A percentile compares a stretch with the other conserved stretches of the same genome.
Conservation (phyloP, 177 flowering plant genomes). For the Tripterygium wilfordii region DNA sequence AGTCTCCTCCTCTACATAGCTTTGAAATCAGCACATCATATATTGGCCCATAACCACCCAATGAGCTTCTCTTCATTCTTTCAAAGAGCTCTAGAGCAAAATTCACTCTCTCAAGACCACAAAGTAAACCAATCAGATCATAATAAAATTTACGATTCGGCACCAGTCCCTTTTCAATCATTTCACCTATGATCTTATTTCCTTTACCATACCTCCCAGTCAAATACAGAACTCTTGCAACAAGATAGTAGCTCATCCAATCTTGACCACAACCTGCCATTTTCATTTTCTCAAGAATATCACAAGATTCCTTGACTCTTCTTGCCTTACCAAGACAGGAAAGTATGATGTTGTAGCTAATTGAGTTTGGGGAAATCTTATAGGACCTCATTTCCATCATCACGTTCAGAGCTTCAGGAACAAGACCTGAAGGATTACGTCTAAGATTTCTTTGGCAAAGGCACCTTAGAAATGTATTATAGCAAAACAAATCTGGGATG, state of each 20-base stretch:
- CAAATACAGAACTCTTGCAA: constrained; percentile 56
- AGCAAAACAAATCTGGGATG: constrained; percentile 44
- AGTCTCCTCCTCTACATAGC: constrained; percentile 64
- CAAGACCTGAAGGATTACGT: constrained; percentile 68
- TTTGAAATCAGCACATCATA: constrained; percentile 75
- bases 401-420: constrained; percentile 57
- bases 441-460: constrained; percentile 56
- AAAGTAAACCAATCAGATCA: constrained; percentile 64
- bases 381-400: constrained; percentile 69
- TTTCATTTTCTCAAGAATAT: constrained; percentile 51
- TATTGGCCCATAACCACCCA: constrained; percentile 57
- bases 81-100: constrained; percentile 62
- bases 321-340: constrained; percentile 60
- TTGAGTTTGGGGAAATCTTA: constrained; percentile 39
- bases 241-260: constrained; percentile 72
- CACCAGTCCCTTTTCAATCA: constrained; percentile 45
- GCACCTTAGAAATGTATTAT: constrained; percentile 55
- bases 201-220: constrained; percentile 69
- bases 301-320: constrained; percentile 68
- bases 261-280: constrained; percentile 52
- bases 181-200: constrained; percentile 49
- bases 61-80: constrained; percentile 45
- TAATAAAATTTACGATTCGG: constrained; percentile 60
- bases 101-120: constrained; percentile 60
- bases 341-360: constrained; percentile 62